Conservation (phyloP, 352 stramenopile genomes). For the Peronospora tabacina region DNA sequence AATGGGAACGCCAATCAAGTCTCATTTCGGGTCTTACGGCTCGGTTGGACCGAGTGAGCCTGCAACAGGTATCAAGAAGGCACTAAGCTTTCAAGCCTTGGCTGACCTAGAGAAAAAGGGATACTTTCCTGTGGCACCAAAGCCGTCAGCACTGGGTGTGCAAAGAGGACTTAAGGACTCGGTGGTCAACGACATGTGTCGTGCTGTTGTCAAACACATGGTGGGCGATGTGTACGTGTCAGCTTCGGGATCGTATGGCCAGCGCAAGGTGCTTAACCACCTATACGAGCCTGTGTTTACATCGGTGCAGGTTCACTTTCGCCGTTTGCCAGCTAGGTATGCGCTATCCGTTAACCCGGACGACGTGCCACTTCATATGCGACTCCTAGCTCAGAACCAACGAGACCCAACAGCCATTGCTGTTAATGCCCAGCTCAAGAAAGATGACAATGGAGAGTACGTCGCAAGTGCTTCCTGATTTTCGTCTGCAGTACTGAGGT, state of each 20-base stretch:
- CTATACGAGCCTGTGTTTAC: conserved; percentile 82
- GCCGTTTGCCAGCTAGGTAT: conserved; percentile 71
- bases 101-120: conserved; percentile 80
- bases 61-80: conserved; percentile 56
- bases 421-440: conserved; percentile 77
- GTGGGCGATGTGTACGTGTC: conserved; percentile 81
- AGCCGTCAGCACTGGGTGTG: conserved; percentile 68
- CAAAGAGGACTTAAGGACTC: conserved; percentile 79
- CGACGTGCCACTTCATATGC: conserved; percentile 85
- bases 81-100: conserved; percentile 65
- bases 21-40: conserved; percentile 62
- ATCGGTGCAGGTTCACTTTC: conserved; percentile 78
- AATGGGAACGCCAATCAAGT: conserved; percentile 16
- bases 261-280: conserved; percentile 79
- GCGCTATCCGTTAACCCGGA: conserved; percentile 79
- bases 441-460: conserved; percentile 83
- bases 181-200: conserved; percentile 85
- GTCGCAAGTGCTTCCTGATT: conserved; percentile 13
- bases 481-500: not conserved
- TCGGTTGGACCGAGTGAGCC: conserved; percentile 19
- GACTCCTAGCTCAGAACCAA: conserved; percentile 72
- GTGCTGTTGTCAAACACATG: conserved; percentile 84
- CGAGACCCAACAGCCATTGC: conserved; percentile 73
- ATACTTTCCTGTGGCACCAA: conserved; percentile 71
- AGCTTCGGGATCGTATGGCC: conserved; percentile 50